Percentiles rank a stretch among this genome's conserved stretches.
Evolutionary conservation across 768 basidiomycete species (phyloP).

Genomic region (Lepiota venenata): DNA sequence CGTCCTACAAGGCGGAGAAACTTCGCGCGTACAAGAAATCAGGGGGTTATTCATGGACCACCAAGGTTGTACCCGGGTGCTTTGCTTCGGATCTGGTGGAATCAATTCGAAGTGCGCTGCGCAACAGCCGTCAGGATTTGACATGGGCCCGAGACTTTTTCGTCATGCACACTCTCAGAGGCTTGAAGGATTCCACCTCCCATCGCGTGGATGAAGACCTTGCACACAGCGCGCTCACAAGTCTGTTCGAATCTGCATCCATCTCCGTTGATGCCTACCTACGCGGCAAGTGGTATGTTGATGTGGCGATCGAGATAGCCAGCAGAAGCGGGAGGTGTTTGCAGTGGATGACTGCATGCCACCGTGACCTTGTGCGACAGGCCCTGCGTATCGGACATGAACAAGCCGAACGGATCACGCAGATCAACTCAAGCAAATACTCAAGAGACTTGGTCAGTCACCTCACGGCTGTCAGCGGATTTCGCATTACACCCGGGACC

Average conservation of each 20-base stretch:
- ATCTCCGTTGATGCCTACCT: background rate
- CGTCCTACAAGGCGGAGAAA: constrained; percentile 17
- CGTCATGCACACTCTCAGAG: constrained; percentile 26
- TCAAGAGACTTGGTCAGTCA: constrained; percentile 24
- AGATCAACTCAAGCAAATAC: constrained; percentile 18
- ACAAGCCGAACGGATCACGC: constrained; percentile 19
- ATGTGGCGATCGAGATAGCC: constrained; percentile 25
- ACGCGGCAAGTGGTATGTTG: constrained; percentile 22
- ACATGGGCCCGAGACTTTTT: constrained; percentile 19
- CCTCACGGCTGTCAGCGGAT: constrained; percentile 26
- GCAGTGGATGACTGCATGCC: constrained; percentile 27
- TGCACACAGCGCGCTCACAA: too few relatives aligned
- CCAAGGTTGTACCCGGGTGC: constrained; percentile 15
- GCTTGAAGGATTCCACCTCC: constrained; percentile 18
- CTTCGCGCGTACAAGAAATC: constrained; percentile 16
- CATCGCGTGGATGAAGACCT: constrained; percentile 10
- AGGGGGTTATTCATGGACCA: constrained; percentile 17
- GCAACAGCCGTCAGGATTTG: background rate
- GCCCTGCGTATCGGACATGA: constrained; percentile 12
- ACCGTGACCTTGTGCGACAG: constrained; percentile 18
- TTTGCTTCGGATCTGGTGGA: constrained; percentile 10
- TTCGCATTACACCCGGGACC: constrained; percentile 21
- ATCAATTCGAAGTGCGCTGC: constrained; percentile 13
- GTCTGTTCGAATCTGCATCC: background rate
- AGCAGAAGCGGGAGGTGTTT: constrained; percentile 19